These are phyloP conservation scores for Boletus rubropictus DNA, from an alignment of 768 basidiomycete species.

Conservation along the genomic window DNA sequence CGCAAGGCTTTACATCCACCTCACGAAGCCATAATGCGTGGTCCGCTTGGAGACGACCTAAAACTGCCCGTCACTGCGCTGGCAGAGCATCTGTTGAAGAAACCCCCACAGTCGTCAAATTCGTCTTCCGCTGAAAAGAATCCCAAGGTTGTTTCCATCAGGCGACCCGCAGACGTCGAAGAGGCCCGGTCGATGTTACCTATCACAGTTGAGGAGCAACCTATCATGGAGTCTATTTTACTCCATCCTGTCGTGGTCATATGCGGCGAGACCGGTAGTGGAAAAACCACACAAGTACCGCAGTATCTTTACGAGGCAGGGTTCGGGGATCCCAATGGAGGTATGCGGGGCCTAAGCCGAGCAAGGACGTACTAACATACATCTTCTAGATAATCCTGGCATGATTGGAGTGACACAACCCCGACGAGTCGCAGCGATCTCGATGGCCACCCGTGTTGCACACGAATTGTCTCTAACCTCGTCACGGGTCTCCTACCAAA, in stretches of 20 bases:
- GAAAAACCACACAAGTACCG: slow-evolving; percentile 97
- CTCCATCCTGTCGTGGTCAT: slow-evolving; percentile 70
- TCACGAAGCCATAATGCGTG: slow-evolving; percentile 48
- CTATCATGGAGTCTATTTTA: slow-evolving; percentile 86
- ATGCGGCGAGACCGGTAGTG: slow-evolving; percentile 94
- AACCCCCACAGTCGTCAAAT: not conserved
- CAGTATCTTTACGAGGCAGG: slow-evolving; percentile 98
- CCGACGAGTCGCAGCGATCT: slow-evolving; percentile 93
- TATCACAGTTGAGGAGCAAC: slow-evolving; percentile 89
- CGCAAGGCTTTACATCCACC: slow-evolving; percentile 36
- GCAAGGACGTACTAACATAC: slow-evolving; percentile 3
- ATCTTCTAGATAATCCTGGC: slow-evolving; percentile 77
- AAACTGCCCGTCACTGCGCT: slow-evolving; percentile 63
- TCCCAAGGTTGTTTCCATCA: slow-evolving; percentile 47
- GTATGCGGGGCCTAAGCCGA: slow-evolving; percentile 37
- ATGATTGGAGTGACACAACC: slow-evolving; percentile 99
- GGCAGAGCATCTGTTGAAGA: slow-evolving; percentile 37
- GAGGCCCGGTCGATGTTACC: slow-evolving; percentile 77
- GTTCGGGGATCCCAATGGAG: slow-evolving; percentile 77
- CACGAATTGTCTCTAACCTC: slow-evolving; percentile 82
- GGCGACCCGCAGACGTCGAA: slow-evolving; percentile 64
- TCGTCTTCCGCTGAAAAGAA: slow-evolving; percentile 19
- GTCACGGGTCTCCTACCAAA: slow-evolving; percentile 88
- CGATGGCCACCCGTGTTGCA: slow-evolving; percentile 91
- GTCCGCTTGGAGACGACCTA: slow-evolving; percentile 75